These are phyloP conservation scores for Boletales sp. DNA, from an alignment of 768 basidiomycete genomes.

Conservation along the genomic window DNA sequence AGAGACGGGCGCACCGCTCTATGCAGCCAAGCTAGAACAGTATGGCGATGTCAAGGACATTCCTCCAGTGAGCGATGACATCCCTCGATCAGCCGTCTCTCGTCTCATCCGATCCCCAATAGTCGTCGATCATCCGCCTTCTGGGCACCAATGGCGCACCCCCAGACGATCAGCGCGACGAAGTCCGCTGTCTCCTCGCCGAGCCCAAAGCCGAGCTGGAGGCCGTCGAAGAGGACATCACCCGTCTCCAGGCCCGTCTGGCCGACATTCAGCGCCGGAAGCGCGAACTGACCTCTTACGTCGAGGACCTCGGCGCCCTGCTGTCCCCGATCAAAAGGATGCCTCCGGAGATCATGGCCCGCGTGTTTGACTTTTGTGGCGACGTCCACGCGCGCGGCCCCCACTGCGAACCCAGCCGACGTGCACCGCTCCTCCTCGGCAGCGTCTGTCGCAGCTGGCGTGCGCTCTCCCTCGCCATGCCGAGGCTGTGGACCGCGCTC, in stretches of 20 bases:
- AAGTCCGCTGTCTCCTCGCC: constrained; percentile 21
- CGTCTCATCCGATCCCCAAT: constrained; percentile 2
- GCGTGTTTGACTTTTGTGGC: constrained; percentile 31
- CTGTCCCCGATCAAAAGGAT: constrained; percentile 31
- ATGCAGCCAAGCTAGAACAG: constrained; percentile 22
- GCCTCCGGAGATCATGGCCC: constrained; percentile 32
- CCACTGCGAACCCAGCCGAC: constrained; percentile 28
- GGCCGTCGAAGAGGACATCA: constrained; percentile 24
- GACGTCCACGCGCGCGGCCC: constrained; percentile 25
- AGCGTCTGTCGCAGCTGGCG: constrained; percentile 30
- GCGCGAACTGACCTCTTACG: constrained; percentile 25
- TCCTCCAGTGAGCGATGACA: constrained; percentile 19
- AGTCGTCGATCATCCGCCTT: constrained; percentile 31
- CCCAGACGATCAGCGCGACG: constrained; percentile 25
- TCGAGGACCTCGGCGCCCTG: constrained; percentile 32
- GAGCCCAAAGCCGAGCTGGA: constrained; percentile 27
- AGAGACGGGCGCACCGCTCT: constrained; percentile 25
- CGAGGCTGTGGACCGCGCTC: constrained; percentile 30
- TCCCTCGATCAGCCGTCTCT: neutral
- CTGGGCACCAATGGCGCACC: constrained; percentile 26
- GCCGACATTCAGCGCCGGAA: constrained; percentile 28
- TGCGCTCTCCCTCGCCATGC: constrained; percentile 23
- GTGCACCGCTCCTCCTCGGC: constrained; percentile 27
- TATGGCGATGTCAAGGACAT: constrained; percentile 30
- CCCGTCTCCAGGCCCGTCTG: constrained; percentile 27